Conservation (phyloP, 2,329 filamentous ascomycete species). For the Ophiostoma fasciatum region DNA sequence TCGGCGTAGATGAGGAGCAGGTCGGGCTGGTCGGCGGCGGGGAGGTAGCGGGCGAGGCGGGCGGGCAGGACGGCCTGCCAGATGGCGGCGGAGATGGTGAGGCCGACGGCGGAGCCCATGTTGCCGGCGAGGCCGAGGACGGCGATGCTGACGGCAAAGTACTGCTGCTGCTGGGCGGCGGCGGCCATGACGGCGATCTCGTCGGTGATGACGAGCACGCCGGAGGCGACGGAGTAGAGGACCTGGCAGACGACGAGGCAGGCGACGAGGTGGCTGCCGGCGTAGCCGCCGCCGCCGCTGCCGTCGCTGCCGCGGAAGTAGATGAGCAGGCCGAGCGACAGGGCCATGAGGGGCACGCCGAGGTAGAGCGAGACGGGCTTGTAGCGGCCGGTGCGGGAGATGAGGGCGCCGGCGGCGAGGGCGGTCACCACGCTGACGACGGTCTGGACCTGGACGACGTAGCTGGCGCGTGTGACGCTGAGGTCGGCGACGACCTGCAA, state of each 20-base stretch:
- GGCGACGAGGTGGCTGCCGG: too few species aligned
- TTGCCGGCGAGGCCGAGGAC: slow-evolving; percentile 29
- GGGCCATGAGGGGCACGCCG: slow-evolving; percentile 36
- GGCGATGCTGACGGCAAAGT: slow-evolving; percentile 5
- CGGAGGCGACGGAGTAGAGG: slow-evolving; percentile 35
- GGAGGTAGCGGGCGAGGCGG: slow-evolving; percentile 33
- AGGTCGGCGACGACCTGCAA: too few species aligned
- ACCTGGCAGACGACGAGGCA: slow-evolving; percentile 45
- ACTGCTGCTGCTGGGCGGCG: slow-evolving; percentile 34
- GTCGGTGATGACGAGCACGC: slow-evolving; percentile 41
- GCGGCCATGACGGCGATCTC: slow-evolving; percentile 46
- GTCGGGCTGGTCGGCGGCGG: slow-evolving; percentile 22
- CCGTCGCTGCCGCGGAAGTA: slow-evolving; percentile 58
- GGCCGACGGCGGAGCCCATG: slow-evolving; percentile 43
- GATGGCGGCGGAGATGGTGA: slow-evolving; percentile 44
- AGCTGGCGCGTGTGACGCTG: too few species aligned
- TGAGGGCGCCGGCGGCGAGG: too few species aligned
- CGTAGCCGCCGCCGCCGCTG: slow-evolving; percentile 69
- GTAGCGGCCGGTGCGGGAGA: slow-evolving; percentile 31
- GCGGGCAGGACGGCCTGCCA: slow-evolving; percentile 43
- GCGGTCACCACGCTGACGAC: too few species aligned
- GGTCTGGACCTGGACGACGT: slow-evolving; percentile 45
- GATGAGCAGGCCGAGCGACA: slow-evolving; percentile 39
- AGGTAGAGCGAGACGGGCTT: slow-evolving; percentile 52
- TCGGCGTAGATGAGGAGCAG: slow-evolving; percentile 35